phyloP scores from a whole-genome alignment of 2,329 filamentous ascomycete species.

The Cercospora brassicicola region DNA sequence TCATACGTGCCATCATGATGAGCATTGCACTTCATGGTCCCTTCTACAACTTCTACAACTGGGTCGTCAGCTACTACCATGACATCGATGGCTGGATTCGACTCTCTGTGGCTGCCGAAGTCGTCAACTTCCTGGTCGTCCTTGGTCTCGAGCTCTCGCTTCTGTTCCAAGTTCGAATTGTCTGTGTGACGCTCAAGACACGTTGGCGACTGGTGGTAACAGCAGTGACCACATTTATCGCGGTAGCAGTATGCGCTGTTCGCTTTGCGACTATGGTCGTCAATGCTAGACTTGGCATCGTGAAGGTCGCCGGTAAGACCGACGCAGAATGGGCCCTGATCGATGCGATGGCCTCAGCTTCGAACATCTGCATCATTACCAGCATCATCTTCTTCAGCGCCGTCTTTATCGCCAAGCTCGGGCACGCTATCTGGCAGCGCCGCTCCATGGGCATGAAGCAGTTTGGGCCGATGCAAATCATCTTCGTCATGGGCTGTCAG shows the following conservation, averaged over 20 bases:
- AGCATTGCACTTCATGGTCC: constrained; percentile 61
- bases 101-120: constrained; percentile 49
- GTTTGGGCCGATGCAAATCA: constrained; percentile 65
- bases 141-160: constrained; percentile 60
- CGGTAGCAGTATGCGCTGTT: constrained; percentile 54
- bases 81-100: constrained; percentile 23
- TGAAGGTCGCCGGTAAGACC: constrained; percentile 21
- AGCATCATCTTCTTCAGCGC: constrained; percentile 63
- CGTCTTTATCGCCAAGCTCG: constrained; percentile 64
- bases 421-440: constrained; percentile 57
- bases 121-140: constrained; percentile 56
- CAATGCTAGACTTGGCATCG: constrained; percentile 41
- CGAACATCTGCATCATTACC: constrained; percentile 55
- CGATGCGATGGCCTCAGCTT: constrained; percentile 46
- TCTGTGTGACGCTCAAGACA: constrained; percentile 53
- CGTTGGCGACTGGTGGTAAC: constrained; percentile 51
- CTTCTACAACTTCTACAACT: constrained; percentile 55
- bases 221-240: constrained; percentile 50
- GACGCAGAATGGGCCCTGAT: constrained; percentile 23
- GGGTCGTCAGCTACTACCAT: constrained; percentile 32
- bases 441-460: constrained; percentile 58
- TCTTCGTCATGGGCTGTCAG: constrained; percentile 68
- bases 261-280: constrained; percentile 55
- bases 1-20: constrained; percentile 60
- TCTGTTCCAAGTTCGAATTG: constrained; percentile 63